phyloP scores from a whole-genome alignment of 2,329 filamentous ascomycete genomes.

The Fusarium papillatum region DNA sequence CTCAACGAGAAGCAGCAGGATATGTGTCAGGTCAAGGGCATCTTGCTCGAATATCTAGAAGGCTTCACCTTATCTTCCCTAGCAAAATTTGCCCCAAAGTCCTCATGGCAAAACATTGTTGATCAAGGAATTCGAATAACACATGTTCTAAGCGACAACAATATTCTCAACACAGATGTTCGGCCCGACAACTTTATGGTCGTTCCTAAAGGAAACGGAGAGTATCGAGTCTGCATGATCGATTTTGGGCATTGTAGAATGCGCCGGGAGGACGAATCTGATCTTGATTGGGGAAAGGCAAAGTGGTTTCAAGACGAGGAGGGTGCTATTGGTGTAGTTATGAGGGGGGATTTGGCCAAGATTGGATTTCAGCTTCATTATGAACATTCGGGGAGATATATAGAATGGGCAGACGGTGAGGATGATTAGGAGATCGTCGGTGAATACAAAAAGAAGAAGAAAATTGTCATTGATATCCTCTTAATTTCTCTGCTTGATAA shows the following conservation, averaged over 20 bases:
- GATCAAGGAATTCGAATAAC: conserved; percentile 35
- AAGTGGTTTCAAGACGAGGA: conserved; percentile 42
- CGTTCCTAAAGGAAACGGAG: background rate
- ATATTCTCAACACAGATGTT: conserved; percentile 41
- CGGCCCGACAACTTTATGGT: conserved; percentile 42
- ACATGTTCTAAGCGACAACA: conserved; percentile 36
- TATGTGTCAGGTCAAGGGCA: conserved; percentile 22
- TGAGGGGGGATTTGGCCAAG: conserved; percentile 23
- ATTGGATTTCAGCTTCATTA: conserved; percentile 27
- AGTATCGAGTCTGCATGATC: conserved; percentile 40
- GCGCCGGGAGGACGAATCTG: conserved; percentile 31
- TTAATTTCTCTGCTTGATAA: background rate
- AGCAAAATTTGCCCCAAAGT: background rate
- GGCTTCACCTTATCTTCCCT: conserved; percentile 28
- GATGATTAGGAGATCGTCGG: background rate
- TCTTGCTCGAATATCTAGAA: conserved; percentile 36
- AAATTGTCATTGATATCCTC: background rate
- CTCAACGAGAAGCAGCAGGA: conserved; percentile 6
- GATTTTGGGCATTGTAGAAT: conserved; percentile 42
- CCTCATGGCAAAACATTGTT: conserved; percentile 34
- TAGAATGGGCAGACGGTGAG: conserved; percentile 11
- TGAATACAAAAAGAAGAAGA: background rate
- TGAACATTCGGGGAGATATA: conserved; percentile 14
- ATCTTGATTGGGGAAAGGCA: conserved; percentile 32
- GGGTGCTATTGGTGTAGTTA: conserved; percentile 31